Evolutionary conservation across 2,329 filamentous ascomycete species (phyloP).

Genomic region (Aurifilum marmelostoma): DNA sequence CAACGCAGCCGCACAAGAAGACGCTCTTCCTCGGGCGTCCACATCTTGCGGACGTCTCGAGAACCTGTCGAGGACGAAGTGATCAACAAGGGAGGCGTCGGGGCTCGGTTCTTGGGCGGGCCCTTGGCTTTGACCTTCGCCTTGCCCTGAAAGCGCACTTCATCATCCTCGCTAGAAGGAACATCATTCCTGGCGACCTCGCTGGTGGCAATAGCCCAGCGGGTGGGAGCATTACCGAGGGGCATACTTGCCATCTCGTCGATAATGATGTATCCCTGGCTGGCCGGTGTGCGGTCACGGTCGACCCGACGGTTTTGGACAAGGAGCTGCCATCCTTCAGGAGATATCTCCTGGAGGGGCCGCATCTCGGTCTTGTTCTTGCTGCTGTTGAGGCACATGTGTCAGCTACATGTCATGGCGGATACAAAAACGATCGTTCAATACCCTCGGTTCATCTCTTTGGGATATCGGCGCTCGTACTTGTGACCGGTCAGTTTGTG

Average conservation of each 20-base stretch:
- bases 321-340: background rate
- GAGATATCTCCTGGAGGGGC: background rate
- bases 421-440: too few relatives aligned
- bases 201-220: background rate
- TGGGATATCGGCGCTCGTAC: too few relatives aligned
- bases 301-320: background rate
- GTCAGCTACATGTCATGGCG: background rate
- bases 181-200: conserved; percentile 1
- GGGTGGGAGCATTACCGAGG: background rate
- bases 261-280: background rate
- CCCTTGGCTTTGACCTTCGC: background rate
- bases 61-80: background rate
- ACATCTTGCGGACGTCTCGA: background rate
- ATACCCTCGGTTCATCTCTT: too few relatives aligned
- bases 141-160: background rate
- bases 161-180: background rate
- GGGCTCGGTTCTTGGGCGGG: background rate
- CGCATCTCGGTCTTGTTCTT: background rate
- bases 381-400: background rate
- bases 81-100: background rate
- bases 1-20: background rate
- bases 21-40: background rate
- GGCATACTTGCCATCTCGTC: background rate
- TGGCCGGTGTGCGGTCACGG: background rate
- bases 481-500: background rate